Percentiles rank a stretch among this genome's conserved stretches.
Evolutionary conservation across 2,329 filamentous ascomycete genomes (phyloP).

Genomic region (Leptosphaerulina australis): DNA sequence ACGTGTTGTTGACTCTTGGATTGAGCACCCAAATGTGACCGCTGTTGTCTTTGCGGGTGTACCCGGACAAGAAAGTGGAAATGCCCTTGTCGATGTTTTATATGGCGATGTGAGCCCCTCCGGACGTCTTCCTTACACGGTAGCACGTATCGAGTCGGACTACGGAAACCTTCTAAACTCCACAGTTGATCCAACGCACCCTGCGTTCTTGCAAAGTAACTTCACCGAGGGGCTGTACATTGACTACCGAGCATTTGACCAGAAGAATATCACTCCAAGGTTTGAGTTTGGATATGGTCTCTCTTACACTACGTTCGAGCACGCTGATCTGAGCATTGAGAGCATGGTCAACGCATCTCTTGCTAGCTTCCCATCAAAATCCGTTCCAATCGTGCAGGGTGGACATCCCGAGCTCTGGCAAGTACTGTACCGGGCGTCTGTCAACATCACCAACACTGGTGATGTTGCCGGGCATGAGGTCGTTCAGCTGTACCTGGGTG

Average conservation of each 20-base stretch:
- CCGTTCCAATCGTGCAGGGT: constrained; percentile 35
- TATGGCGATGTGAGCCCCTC: constrained; percentile 78
- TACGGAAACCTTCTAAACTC: constrained; percentile 68
- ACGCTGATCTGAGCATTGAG: constrained; percentile 66
- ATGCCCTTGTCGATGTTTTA: constrained; percentile 75
- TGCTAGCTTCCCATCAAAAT: constrained; percentile 18
- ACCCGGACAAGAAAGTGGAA: constrained; percentile 80
- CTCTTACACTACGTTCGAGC: constrained; percentile 74
- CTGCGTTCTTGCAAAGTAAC: constrained; percentile 72
- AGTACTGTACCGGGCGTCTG: constrained; percentile 67
- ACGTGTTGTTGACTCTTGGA: constrained; percentile 75
- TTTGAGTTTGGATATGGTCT: constrained; percentile 83
- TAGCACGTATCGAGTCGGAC: constrained; percentile 69
- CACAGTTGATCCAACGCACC: constrained; percentile 50
- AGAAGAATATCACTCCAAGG: constrained; percentile 65
- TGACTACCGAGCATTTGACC: constrained; percentile 78
- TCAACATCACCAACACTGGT: constrained; percentile 73
- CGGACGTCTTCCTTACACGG: constrained; percentile 78
- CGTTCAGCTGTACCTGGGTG: constrained; percentile 70
- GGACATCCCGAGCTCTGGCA: constrained; percentile 64
- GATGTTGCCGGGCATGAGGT: constrained; percentile 69
- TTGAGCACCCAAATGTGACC: constrained; percentile 76
- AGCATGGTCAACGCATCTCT: constrained; percentile 53
- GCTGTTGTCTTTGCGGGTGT: constrained; percentile 81
- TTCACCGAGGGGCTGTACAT: constrained; percentile 80